Evolutionary conservation across 345 rosid genomes (phyloP), one percentile per base, ranked within the genome.

Genomic region (Trapa incisa): DNA sequence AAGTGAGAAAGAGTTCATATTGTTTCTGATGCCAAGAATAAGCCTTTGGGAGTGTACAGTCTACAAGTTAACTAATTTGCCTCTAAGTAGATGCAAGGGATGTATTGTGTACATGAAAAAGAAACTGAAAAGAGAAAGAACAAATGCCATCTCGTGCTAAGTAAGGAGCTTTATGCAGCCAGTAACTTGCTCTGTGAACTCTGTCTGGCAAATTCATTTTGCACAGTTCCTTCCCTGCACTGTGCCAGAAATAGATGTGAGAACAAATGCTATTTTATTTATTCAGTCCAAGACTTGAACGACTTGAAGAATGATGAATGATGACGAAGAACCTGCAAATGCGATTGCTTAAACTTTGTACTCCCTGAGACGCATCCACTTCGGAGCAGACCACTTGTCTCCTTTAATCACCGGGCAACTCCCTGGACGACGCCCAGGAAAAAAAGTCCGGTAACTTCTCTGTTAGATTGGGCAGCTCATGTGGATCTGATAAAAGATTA

Each of bases 301-400:
- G 17, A 58, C 2, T 42, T 60, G 65, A 0, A 22, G 29, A 22
- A 22, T 22, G 29, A n/a, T 38, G 14, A 14, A 10, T 3, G 10
- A 37, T 9, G 14, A 41, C 50, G 32, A 17, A 56, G 58, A 64
- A 47, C 63, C 39, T 53, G n/a, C n/a, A 48, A 35, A 42, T 65
- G 57, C 57, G 22, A 41, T 35, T n/a, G 5, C 14, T 63, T 45
- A 73, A 15, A 64, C 29, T n/a, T 32, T 68, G 45, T 64, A 68
- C 41, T 64, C 68, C 14, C 37, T 35, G 66, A 68, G 67, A 32
- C 35, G 76, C 72, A 73, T 73, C 76, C 76, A 73, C 39, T 73
- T 73, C 3, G 76, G 71, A 17, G 76, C 76, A 17, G 76, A 73
- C 76, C 76, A 73, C 65, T 73, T 73, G 52, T 53, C 66, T 39